Evolutionary conservation across 2,329 filamentous ascomycete species (phyloP), one percentile per base, ranked within the genome.

Genomic region (Truncatella angustata): DNA sequence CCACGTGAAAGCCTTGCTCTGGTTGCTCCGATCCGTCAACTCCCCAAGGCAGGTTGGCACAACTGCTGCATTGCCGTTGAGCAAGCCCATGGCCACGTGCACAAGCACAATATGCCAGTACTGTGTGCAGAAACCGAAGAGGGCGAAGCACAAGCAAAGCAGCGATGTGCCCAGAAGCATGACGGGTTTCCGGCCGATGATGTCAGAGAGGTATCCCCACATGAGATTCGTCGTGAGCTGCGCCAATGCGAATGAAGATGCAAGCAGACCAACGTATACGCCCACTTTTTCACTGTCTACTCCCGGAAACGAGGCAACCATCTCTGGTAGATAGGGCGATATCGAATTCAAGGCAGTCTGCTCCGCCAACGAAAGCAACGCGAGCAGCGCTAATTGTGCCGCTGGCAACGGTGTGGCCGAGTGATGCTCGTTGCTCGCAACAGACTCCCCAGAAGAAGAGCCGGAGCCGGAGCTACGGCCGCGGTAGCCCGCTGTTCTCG

Each of bases 321-420:
- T 97, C 61, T 91, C 84, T 0, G 94, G 94, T 2, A 99, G 82
- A 69, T 99, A 99, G 1, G 94, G 94, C 10, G 88, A 89, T 63
- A 99, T 97, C 20, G 91, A 96, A 70, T 99, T 99, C 65, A 99
- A 81, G 0, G 94, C 94, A 0, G 93, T 97, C 76, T 99, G 94
- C 68, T 99, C 94, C 50, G 90, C 88, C 20, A 99, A 79, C 5
- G 92, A 92, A 54, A 99, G 89, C 58, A 97, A 74, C 1, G 93
- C 93, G 30, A 99, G 76, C 11, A 97, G 82, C 4, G 85, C 80
- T 55, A 99, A 86, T 74, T 97, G 94, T 59, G 79, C 84, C 58
- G 84, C 84, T 0, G 94, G 94, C 16, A 99, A 73, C 0, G 93
- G 92, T 2, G 90, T 90, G 58, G 83, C 79, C 58, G 79, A 71